Evolutionary conservation across 2,329 filamentous ascomycete species (phyloP).

Genomic region (Aspergillus eucalypticola): DNA sequence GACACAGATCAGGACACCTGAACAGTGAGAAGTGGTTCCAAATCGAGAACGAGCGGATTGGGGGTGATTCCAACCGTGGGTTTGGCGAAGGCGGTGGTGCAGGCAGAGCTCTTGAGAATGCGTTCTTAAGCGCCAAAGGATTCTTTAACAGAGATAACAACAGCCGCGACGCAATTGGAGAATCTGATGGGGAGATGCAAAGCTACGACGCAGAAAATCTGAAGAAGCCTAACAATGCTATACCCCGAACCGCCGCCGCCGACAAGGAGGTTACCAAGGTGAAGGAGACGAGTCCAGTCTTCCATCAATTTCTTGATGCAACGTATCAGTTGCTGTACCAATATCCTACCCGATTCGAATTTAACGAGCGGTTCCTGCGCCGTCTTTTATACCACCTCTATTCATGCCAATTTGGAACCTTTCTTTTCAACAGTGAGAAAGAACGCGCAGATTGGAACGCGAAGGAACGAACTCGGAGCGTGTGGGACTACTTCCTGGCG

Average conservation of each 20-base stretch:
- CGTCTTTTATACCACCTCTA: slow-evolving; percentile 91
- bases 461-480: slow-evolving; percentile 73
- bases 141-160: slow-evolving; percentile 82
- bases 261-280: slow-evolving; percentile 69
- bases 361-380: slow-evolving; percentile 89
- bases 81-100: slow-evolving; percentile 48
- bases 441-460: slow-evolving; percentile 72
- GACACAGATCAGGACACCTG: slow-evolving; percentile 82
- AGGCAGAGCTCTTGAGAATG: slow-evolving; percentile 80
- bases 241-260: slow-evolving; percentile 39
- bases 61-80: slow-evolving; percentile 51
- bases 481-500: slow-evolving; percentile 94
- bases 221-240: slow-evolving; percentile 37
- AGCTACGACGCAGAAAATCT: slow-evolving; percentile 50
- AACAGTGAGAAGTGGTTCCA: slow-evolving; percentile 93
- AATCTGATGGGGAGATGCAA: slow-evolving; percentile 59
- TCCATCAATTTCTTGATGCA: slow-evolving; percentile 95
- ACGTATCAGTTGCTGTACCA: slow-evolving; percentile 88
- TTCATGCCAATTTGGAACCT: slow-evolving; percentile 95
- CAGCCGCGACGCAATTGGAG: slow-evolving; percentile 63
- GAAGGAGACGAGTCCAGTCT: slow-evolving; percentile 94
- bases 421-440: slow-evolving; percentile 92
- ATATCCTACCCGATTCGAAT: slow-evolving; percentile 87
- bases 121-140: slow-evolving; percentile 78
- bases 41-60: slow-evolving; percentile 75